phyloP scores from a whole-genome alignment of 768 basidiomycete genomes.

The Suillus cothurnatus region DNA sequence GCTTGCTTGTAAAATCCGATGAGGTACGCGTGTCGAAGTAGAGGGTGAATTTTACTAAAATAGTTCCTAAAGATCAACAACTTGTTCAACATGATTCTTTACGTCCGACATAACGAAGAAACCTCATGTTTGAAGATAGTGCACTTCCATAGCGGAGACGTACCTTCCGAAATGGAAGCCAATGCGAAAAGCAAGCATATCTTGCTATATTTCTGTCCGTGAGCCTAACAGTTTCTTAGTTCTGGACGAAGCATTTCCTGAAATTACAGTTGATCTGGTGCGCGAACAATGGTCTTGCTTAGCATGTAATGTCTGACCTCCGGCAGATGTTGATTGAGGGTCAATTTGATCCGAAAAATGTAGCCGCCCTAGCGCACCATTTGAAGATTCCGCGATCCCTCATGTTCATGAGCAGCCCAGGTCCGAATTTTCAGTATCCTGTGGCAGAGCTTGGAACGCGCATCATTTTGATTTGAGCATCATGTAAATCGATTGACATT shows the following conservation, averaged over 20 bases:
- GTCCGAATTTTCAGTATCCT: conserved; percentile 41
- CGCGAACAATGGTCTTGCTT: conserved; percentile 11
- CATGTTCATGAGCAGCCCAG: conserved; percentile 68
- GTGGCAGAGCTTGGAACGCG: conserved; percentile 56
- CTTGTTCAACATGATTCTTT: conserved; percentile 64
- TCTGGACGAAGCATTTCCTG: conserved; percentile 65
- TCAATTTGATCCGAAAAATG: conserved; percentile 45
- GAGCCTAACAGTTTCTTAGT: conserved; percentile 31
- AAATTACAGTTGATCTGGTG: conserved; percentile 64
- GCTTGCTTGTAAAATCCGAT: conserved; percentile 63
- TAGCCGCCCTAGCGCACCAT: conserved; percentile 51
- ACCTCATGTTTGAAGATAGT: conserved; percentile 70
- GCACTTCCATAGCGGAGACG: conserved; percentile 59
- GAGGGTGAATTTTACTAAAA: background rate
- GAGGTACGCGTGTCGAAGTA: conserved; percentile 46
- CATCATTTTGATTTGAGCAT: conserved; percentile 42
- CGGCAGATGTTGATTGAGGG: conserved; percentile 48
- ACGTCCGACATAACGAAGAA: conserved; percentile 68
- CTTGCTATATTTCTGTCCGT: background rate
- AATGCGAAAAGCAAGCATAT: conserved; percentile 56
- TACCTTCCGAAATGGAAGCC: conserved; percentile 73
- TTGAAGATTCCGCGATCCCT: conserved; percentile 53
- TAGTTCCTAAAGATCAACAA: conserved; percentile 54
- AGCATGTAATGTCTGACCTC: background rate
- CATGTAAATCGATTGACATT: background rate